Conservation (phyloP, 2,329 filamentous ascomycete species). For the Penicillium sp. region DNA sequence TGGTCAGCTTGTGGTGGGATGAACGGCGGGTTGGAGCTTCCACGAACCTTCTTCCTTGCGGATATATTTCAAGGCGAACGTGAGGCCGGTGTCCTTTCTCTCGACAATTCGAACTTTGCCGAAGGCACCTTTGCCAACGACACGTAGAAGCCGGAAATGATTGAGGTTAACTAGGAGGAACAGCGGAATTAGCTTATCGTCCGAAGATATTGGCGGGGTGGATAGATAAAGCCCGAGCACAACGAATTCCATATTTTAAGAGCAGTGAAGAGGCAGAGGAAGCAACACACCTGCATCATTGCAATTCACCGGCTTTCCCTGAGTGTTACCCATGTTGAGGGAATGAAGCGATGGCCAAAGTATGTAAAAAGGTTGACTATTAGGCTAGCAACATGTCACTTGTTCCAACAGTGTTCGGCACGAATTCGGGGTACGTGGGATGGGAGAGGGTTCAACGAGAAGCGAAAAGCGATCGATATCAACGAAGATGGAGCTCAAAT, state of each 20-base stretch:
- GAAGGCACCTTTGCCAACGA: conserved; percentile 96
- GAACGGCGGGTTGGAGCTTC: neutral
- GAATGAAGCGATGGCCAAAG: conserved; percentile 8
- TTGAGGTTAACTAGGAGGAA: conserved; percentile 78
- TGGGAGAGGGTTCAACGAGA: neutral
- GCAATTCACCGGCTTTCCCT: conserved; percentile 89
- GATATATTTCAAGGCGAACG: conserved; percentile 97
- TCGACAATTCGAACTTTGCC: conserved; percentile 99
- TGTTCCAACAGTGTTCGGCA: neutral
- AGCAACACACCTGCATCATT: conserved; percentile 81
- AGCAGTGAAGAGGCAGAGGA: too few species aligned
- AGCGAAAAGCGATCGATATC: neutral
- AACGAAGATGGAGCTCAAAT: conserved; percentile 11
- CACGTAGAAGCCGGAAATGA: conserved; percentile 90
- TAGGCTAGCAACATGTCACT: conserved; percentile 28
- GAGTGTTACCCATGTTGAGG: conserved; percentile 81
- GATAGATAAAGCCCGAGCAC: neutral
- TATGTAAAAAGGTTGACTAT: conserved; percentile 20
- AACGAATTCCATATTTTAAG: neutral
- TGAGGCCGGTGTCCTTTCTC: conserved; percentile 89
- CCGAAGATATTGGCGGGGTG: neutral
- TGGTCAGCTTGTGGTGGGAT: neutral
- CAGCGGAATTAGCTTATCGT: conserved; percentile 20
- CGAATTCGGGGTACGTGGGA: neutral
- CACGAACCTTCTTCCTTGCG: conserved; percentile 85